These are phyloP conservation scores for rapeseed (Brassica napus) DNA, from an alignment of 345 rosid species.

Conservation along the genomic window DNA sequence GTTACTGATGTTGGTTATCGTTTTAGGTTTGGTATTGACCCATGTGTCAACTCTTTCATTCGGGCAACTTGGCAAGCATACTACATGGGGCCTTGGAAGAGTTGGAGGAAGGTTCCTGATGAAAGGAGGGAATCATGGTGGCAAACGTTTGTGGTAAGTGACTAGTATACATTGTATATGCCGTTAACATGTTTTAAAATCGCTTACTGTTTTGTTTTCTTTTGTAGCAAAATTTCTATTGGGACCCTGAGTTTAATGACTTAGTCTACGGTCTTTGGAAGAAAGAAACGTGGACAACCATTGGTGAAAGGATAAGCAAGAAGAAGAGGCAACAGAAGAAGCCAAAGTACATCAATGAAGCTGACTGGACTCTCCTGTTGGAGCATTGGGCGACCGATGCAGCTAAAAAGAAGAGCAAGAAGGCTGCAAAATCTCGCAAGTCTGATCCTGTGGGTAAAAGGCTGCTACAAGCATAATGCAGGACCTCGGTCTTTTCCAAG, in stretches of 20 bases:
- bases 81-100: not conserved
- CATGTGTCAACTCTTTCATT: not conserved
- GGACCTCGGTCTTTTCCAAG: not conserved
- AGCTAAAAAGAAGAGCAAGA: not conserved
- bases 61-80: not conserved
- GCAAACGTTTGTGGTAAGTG: not conserved
- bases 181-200: not conserved
- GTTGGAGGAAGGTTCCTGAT: not conserved
- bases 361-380: no score
- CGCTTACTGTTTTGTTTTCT: not conserved
- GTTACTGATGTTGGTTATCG: no score
- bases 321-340: no score
- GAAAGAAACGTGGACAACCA: no score
- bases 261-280: no score
- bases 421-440: not conserved
- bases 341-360: no score
- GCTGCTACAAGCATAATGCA: not conserved
- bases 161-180: not conserved
- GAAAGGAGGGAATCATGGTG: not conserved
- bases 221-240: no score
- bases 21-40: no score
- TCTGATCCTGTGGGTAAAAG: not conserved
- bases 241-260: no score
- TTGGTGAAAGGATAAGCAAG: no score
- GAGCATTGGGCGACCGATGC: not conserved